phyloP scores from a whole-genome alignment of 805 yeast genomes.

The Myxozyma udenii region DNA sequence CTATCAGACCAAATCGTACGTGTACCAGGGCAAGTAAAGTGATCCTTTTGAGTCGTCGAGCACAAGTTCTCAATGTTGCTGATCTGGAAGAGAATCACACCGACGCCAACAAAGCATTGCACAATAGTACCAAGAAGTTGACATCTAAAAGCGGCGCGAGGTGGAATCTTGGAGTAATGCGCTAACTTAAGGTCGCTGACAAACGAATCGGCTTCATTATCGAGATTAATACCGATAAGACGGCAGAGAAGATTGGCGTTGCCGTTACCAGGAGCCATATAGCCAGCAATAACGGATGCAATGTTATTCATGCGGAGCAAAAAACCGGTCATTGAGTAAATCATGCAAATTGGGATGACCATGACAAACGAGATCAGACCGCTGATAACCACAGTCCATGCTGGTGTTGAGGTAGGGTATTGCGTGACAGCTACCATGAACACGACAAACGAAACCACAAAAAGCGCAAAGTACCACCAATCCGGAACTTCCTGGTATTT shows the following conservation, averaged over 20 bases:
- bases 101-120: constrained; percentile 46
- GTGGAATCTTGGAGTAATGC: constrained; percentile 64
- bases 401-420: constrained; percentile 41
- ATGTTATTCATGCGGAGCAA: not conserved
- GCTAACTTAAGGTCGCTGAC: constrained; percentile 59
- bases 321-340: constrained; percentile 39
- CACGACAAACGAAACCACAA: constrained; percentile 42
- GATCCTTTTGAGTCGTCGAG: constrained; percentile 42
- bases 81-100: constrained; percentile 44
- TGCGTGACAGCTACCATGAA: constrained; percentile 37
- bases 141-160: constrained; percentile 55
- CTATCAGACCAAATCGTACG: constrained; percentile 30
- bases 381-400: constrained; percentile 33
- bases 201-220: constrained; percentile 51
- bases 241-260: constrained; percentile 62
- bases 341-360: constrained; percentile 34
- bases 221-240: constrained; percentile 48
- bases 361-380: constrained; percentile 35
- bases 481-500: constrained; percentile 63
- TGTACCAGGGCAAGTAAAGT: constrained; percentile 48
- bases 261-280: constrained; percentile 59
- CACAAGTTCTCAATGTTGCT: constrained; percentile 45
- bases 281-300: constrained; percentile 41
- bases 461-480: constrained; percentile 55
- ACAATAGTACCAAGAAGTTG: constrained; percentile 48